phyloP scores from a whole-genome alignment of 352 stramenopile genomes.

The Globisporangium camurandrum region DNA sequence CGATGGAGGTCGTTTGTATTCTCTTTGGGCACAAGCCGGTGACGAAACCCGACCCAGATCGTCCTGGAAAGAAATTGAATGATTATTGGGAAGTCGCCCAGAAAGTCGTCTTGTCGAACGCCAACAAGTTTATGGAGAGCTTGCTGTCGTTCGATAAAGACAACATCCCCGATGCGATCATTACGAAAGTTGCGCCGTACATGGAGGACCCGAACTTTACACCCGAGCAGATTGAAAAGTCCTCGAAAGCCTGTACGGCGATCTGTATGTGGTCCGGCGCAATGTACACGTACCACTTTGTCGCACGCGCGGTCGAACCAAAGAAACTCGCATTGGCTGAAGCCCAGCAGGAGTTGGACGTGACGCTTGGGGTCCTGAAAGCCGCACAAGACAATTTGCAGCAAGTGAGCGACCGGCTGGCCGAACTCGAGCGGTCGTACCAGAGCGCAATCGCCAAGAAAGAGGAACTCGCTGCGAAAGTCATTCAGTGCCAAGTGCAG shows the following conservation, averaged over 20 bases:
- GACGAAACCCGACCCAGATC: conserved; percentile 80
- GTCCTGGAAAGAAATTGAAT: conserved; percentile 87
- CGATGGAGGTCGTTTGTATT: conserved; percentile 89
- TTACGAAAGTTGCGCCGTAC: conserved; percentile 71
- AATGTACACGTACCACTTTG: conserved; percentile 85
- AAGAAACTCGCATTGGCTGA: conserved; percentile 61
- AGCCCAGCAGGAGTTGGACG: conserved; percentile 51
- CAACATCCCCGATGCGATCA: conserved; percentile 88
- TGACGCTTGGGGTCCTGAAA: conserved; percentile 38
- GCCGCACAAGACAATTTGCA: conserved; percentile 60
- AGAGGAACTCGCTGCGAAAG: conserved; percentile 84
- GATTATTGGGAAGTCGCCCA: conserved; percentile 89
- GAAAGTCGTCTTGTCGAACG: conserved; percentile 88
- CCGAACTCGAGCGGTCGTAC: conserved; percentile 81
- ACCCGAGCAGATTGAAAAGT: conserved; percentile 88
- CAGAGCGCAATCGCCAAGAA: conserved; percentile 86
- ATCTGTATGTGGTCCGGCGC: conserved; percentile 88
- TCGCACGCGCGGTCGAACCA: conserved; percentile 70
- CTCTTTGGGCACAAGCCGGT: conserved; percentile 89
- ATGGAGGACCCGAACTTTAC: conserved; percentile 90
- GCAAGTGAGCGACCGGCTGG: conserved; percentile 79
- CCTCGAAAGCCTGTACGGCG: conserved; percentile 86
- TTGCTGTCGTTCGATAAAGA: conserved; percentile 90
- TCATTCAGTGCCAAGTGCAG: conserved; percentile 86
- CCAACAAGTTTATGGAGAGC: conserved; percentile 89